Evolutionary conservation across 257 asterid species (phyloP).

Genomic region (Gentiana straminea): DNA sequence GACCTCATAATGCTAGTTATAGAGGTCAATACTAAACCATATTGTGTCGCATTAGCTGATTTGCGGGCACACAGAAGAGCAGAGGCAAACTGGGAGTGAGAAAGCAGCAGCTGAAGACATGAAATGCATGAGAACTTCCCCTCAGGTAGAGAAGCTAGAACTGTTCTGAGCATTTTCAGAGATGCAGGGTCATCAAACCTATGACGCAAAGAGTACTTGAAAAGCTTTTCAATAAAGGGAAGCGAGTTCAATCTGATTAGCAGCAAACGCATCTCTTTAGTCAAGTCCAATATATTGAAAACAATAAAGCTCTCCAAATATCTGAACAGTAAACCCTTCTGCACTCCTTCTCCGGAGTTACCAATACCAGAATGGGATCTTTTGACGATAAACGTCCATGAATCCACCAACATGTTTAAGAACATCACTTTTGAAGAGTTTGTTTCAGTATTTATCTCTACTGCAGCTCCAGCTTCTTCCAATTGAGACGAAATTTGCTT

Average conservation of each 20-base stretch:
- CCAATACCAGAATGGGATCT: slow-evolving; percentile 27
- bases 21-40: slow-evolving; percentile 56
- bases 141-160: slow-evolving; percentile 40
- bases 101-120: slow-evolving; percentile 57
- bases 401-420: slow-evolving; percentile 42
- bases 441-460: slow-evolving; percentile 21
- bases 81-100: slow-evolving; percentile 59
- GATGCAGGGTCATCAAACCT: slow-evolving; percentile 73
- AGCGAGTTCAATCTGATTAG: slow-evolving; percentile 52
- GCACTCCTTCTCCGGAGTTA: slow-evolving; percentile 24
- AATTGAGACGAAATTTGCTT: slow-evolving; percentile 18
- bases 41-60: slow-evolving; percentile 35
- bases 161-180: slow-evolving; percentile 46
- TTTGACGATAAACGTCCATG: slow-evolving; percentile 63
- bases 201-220: slow-evolving; percentile 49
- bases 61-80: slow-evolving; percentile 32
- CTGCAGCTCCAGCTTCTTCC: slow-evolving; percentile 19
- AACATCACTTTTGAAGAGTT: slow-evolving; percentile 39
- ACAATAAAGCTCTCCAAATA: slow-evolving; percentile 55
- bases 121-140: slow-evolving; percentile 59
- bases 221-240: slow-evolving; percentile 55
- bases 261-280: slow-evolving; percentile 34
- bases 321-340: slow-evolving; percentile 33
- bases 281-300: slow-evolving; percentile 43
- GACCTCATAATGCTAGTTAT: slow-evolving; percentile 56